Conservation (phyloP, 2,329 filamentous ascomycete species). For the Fusarium sulawesiense region DNA sequence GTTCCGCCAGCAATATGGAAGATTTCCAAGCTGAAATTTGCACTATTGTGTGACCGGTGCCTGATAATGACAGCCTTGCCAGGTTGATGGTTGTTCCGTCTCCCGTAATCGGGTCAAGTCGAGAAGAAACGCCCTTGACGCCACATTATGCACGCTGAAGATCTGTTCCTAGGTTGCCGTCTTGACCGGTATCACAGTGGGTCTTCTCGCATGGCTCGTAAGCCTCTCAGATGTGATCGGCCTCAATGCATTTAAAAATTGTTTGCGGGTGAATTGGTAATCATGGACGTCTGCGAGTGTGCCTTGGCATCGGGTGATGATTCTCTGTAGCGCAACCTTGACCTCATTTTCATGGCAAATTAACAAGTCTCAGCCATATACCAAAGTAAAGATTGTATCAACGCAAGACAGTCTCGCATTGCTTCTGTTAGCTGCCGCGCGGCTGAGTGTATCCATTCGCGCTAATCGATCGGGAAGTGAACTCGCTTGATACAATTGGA, state of each 20-base stretch:
- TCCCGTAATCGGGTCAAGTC: background rate
- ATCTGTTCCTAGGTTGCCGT: constrained; percentile 21
- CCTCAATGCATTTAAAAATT: background rate
- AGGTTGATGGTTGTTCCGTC: background rate
- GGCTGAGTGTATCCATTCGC: background rate
- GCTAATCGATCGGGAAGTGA: background rate
- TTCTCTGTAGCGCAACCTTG: background rate
- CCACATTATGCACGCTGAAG: background rate
- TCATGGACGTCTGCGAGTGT: background rate
- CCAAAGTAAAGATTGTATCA: background rate
- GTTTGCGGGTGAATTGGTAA: background rate
- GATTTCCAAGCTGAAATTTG: constrained; percentile 3
- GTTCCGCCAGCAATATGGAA: constrained; percentile 4
- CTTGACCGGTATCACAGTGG: constrained; percentile 7
- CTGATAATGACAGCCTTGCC: background rate
- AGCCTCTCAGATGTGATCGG: background rate
- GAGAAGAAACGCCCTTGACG: background rate
- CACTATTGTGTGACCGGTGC: background rate
- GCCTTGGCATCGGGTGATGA: background rate
- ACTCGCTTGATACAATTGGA: background rate
- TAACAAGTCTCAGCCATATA: too few relatives aligned
- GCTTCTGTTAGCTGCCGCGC: background rate
- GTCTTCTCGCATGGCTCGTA: constrained; percentile 8
- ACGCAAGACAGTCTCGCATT: background rate
- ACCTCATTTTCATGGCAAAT: background rate